These are phyloP conservation scores for Wickerhamomyces xylosicus DNA, from an alignment of 805 yeast genomes.

Conservation along the genomic window DNA sequence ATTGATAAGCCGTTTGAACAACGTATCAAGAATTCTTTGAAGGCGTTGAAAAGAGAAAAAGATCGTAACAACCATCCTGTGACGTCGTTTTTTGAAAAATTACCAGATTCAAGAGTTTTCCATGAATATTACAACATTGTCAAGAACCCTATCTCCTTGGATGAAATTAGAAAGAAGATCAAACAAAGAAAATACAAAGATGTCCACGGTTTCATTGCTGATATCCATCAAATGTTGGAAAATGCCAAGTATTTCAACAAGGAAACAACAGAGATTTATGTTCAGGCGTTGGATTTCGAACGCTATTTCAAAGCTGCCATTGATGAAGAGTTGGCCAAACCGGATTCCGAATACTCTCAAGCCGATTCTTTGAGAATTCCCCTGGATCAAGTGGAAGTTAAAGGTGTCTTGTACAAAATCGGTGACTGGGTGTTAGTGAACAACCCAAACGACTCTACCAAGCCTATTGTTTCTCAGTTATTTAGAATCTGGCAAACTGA, in stretches of 20 bases:
- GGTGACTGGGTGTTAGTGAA: constrained; percentile 93
- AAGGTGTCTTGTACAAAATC: constrained; percentile 65
- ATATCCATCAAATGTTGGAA: constrained; percentile 62
- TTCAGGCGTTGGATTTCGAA: constrained; percentile 58
- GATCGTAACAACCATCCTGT: constrained; percentile 40
- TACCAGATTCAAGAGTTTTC: constrained; percentile 53
- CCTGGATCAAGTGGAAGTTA: constrained; percentile 62
- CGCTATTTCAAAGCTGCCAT: constrained; percentile 44
- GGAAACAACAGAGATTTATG: constrained; percentile 44
- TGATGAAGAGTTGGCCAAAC: constrained; percentile 65
- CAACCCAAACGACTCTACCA: constrained; percentile 79
- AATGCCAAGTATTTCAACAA: constrained; percentile 63
- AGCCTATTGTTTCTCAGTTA: constrained; percentile 90
- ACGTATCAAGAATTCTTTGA: constrained; percentile 77
- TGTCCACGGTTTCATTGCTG: constrained; percentile 69
- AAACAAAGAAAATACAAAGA: constrained; percentile 74
- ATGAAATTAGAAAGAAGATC: constrained; percentile 70
- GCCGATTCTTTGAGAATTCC: constrained; percentile 56
- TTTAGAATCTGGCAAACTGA: constrained; percentile 85
- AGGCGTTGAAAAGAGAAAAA: constrained; percentile 67
- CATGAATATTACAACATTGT: constrained; percentile 38
- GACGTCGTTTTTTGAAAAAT: constrained; percentile 63
- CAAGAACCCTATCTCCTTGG: constrained; percentile 52
- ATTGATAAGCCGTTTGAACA: constrained; percentile 89
- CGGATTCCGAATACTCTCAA: constrained; percentile 66